Percentiles rank a stretch among this genome's conserved stretches.
phyloP scores from a whole-genome alignment of 306 rosid species.

The Vigna radiata region DNA sequence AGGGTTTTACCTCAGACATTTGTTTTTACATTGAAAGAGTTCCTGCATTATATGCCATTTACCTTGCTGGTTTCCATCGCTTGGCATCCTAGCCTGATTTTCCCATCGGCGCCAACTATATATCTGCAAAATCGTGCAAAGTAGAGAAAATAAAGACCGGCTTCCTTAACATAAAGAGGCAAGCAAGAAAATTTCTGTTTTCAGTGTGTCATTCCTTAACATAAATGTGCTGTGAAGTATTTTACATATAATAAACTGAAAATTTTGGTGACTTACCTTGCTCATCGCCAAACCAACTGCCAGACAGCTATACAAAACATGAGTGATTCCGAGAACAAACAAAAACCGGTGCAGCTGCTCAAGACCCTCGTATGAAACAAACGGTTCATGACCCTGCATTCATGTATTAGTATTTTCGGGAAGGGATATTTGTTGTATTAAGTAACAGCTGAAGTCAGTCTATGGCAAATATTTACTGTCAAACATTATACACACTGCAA shows the following conservation, averaged over 20 bases:
- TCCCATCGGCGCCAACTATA: slow-evolving; percentile 99
- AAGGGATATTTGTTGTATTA: slow-evolving; percentile 25
- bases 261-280: slow-evolving; percentile 60
- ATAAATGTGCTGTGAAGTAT: slow-evolving; percentile 17
- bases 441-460: neutral
- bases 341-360: slow-evolving; percentile 95
- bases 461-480: neutral
- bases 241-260: neutral
- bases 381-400: slow-evolving; percentile 91
- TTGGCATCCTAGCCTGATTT: slow-evolving; percentile 59
- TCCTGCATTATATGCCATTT: slow-evolving; percentile 36
- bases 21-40: slow-evolving; percentile 4
- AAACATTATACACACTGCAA: neutral
- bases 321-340: slow-evolving; percentile 94
- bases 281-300: slow-evolving; percentile 97
- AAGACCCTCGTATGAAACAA: slow-evolving; percentile 95
- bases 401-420: slow-evolving; percentile 27
- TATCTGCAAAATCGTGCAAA: slow-evolving; percentile 59
- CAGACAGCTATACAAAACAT: slow-evolving; percentile 87
- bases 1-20: slow-evolving; percentile 8
- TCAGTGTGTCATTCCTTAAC: no score
- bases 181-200: no score
- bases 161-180: no score
- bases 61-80: slow-evolving; percentile 74
- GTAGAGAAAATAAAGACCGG: slow-evolving; percentile 32